Evolutionary conservation across 768 basidiomycete genomes (phyloP).

Genomic region (Dacryopinax spathularia): DNA sequence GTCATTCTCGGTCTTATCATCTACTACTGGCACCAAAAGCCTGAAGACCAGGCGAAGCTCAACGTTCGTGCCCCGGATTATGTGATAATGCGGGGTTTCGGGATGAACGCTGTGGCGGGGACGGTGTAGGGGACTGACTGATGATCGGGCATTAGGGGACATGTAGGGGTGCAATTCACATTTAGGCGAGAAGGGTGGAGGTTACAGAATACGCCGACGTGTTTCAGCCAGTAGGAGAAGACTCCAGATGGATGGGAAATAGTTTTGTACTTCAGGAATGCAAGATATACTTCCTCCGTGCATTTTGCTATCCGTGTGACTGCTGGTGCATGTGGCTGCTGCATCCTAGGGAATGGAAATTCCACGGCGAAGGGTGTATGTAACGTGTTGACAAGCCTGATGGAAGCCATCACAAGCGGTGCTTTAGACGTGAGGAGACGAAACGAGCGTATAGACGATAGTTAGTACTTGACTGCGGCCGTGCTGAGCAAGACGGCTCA

Average conservation of each 20-base stretch:
- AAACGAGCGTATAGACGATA: too few relatives aligned
- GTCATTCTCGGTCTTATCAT: conserved; percentile 59
- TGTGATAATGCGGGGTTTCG: conserved; percentile 22
- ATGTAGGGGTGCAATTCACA: background rate
- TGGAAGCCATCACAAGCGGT: too few relatives aligned
- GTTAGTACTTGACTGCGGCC: too few relatives aligned
- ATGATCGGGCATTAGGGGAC: background rate
- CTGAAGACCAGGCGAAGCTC: conserved; percentile 57
- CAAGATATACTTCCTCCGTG: background rate
- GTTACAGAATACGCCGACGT: too few relatives aligned
- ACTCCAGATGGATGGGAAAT: too few relatives aligned
- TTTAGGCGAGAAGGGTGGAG: background rate
- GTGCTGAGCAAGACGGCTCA: too few relatives aligned
- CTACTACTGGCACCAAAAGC: conserved; percentile 76
- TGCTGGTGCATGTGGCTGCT: background rate
- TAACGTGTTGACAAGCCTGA: background rate
- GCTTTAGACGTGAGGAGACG: too few relatives aligned
- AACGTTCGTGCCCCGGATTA: conserved; percentile 48
- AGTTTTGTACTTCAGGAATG: too few relatives aligned
- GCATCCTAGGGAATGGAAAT: background rate
- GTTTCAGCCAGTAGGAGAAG: too few relatives aligned
- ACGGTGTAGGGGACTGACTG: background rate
- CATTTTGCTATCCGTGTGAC: background rate
- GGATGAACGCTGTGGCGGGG: background rate
- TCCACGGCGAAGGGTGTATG: background rate